Evolutionary conservation across 73 alveolate genomes (phyloP).

Genomic region (Paramecium primaurelia): DNA sequence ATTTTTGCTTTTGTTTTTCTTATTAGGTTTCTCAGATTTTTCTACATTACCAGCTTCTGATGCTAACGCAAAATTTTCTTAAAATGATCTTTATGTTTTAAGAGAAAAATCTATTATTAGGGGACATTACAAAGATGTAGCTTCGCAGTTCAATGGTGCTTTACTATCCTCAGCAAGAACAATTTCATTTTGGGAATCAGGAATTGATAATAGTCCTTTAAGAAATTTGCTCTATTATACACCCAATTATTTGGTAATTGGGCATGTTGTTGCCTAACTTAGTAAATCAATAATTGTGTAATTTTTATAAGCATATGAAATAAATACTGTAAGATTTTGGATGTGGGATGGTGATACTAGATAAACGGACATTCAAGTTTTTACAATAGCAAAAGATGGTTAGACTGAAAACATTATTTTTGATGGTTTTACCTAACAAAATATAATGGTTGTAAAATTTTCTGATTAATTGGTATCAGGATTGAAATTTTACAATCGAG

Average conservation of each 20-base stretch:
- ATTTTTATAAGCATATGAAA: not conserved
- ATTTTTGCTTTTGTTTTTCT: no score
- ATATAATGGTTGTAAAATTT: no score
- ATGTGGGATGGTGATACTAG: not conserved
- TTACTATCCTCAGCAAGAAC: not conserved
- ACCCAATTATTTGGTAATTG: not conserved
- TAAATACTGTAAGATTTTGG: not conserved
- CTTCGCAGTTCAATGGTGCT: not conserved
- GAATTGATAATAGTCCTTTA: not conserved
- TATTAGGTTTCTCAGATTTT: no score
- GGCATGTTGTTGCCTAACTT: not conserved
- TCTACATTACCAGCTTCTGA: not conserved
- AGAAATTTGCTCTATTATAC: not conserved
- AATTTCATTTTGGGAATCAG: not conserved
- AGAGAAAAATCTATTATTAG: not conserved
- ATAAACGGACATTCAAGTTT: not conserved
- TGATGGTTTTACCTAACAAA: no score
- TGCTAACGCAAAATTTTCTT: not conserved
- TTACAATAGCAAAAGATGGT: no score
- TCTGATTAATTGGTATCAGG: no score
- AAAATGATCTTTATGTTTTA: not conserved
- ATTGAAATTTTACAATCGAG: no score
- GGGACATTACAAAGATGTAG: not conserved
- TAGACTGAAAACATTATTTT: no score
- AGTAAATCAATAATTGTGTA: not conserved